Conservation (phyloP, 2,329 filamentous ascomycete species). For the Xylaria sp. region DNA sequence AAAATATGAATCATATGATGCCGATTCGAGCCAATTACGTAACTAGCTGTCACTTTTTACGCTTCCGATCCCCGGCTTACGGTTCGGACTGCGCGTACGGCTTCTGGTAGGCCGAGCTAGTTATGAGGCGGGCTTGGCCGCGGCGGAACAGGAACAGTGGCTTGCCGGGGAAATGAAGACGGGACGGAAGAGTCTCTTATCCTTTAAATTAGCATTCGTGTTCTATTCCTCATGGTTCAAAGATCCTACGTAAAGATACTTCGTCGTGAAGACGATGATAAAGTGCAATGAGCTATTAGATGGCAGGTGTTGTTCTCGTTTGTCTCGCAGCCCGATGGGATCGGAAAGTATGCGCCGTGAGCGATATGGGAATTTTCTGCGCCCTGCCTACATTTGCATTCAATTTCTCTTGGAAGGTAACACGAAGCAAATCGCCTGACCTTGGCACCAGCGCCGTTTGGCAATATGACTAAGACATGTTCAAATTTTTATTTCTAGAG, state of each 20-base stretch:
- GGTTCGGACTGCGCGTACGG: background rate
- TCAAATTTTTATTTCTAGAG: background rate
- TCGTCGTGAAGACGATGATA: background rate
- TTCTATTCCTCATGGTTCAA: background rate
- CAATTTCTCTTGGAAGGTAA: background rate
- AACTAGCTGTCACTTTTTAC: background rate
- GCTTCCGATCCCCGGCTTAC: background rate
- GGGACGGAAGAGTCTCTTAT: background rate
- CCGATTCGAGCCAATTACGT: conserved; percentile 9
- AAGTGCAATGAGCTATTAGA: background rate
- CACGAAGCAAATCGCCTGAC: background rate
- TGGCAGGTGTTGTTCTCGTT: background rate
- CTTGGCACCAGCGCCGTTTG: background rate
- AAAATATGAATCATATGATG: too few species aligned
- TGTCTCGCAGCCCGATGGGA: background rate
- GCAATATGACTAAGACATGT: background rate
- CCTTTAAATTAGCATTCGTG: background rate
- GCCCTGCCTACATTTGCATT: background rate
- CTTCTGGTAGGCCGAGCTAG: background rate
- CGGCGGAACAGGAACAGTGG: background rate
- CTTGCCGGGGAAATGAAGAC: background rate
- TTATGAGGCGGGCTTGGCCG: background rate
- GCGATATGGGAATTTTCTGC: background rate
- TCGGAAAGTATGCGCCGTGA: background rate
- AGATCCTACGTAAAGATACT: background rate